phyloP scores from a whole-genome alignment of 306 rosid genomes.

The Sechiopsis laciniata region DNA sequence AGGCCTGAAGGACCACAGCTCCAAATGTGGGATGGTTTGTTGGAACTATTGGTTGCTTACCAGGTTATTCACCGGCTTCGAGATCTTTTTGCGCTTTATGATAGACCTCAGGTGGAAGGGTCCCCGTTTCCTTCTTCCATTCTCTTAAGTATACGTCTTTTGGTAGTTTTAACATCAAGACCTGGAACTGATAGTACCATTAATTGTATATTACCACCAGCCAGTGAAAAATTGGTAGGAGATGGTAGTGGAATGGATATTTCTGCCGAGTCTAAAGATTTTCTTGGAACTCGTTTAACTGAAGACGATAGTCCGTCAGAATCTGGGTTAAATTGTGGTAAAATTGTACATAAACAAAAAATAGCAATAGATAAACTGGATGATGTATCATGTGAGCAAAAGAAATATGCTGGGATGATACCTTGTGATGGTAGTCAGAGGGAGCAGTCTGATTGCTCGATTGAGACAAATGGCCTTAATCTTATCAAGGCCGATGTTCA shows the following conservation, averaged over 20 bases:
- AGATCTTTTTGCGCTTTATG: conserved; percentile 96
- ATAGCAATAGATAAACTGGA: conserved; percentile 73
- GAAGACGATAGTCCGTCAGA: conserved; percentile 40
- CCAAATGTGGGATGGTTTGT: conserved; percentile 90
- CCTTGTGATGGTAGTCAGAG: conserved; percentile 32
- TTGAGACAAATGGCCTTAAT: conserved; percentile 31
- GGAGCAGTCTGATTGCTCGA: conserved; percentile 40
- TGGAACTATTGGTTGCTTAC: conserved; percentile 78
- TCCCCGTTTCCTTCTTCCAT: conserved; percentile 79
- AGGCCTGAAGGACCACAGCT: conserved; percentile 76
- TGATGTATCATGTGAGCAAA: conserved; percentile 41
- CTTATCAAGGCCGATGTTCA: conserved; percentile 27
- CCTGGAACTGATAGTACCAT: conserved; percentile 51
- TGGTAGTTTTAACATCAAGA: conserved; percentile 79
- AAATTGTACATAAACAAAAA: conserved; percentile 48
- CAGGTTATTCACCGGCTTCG: conserved; percentile 86
- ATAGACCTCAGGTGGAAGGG: conserved; percentile 98
- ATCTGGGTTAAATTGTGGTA: conserved; percentile 35
- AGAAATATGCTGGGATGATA: conserved; percentile 34
- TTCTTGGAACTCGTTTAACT: conserved; percentile 27
- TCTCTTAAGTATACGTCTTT: conserved; percentile 65
- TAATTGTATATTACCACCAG: conserved; percentile 56
- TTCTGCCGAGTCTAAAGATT: conserved; percentile 38
- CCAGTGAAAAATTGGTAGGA: conserved; percentile 33
- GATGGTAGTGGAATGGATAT: conserved; percentile 39